Conservation (phyloP, 1,284 basidiomycete genomes). For the Fomitopsis pinicola region DNA sequence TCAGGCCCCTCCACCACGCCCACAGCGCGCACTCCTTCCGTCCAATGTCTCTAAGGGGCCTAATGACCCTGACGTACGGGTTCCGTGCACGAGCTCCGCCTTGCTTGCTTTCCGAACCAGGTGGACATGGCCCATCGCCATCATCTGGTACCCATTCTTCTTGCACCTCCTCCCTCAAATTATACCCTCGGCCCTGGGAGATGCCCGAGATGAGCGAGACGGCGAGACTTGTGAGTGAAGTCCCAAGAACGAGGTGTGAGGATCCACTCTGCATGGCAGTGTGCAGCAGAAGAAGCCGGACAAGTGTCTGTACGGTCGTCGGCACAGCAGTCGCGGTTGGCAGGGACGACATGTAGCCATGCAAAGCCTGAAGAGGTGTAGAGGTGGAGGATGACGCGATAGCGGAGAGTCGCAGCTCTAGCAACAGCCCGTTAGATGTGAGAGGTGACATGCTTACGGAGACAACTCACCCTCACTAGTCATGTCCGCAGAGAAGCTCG, state of each 20-base stretch:
- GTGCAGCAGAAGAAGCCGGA: constrained; percentile 66
- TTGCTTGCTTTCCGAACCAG: background rate
- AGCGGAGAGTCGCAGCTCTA: constrained; percentile 5
- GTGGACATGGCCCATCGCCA: background rate
- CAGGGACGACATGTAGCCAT: constrained; percentile 60
- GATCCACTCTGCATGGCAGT: constrained; percentile 55
- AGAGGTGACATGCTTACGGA: background rate
- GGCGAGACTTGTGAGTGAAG: constrained; percentile 77
- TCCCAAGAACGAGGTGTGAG: constrained; percentile 79
- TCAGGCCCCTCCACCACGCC: constrained; percentile 64
- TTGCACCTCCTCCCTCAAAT: constrained; percentile 66
- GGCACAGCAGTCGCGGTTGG: constrained; percentile 76
- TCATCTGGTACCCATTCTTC: constrained; percentile 53
- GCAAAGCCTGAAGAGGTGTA: constrained; percentile 48
- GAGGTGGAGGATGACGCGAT: constrained; percentile 1
- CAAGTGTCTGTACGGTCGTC: constrained; percentile 58
- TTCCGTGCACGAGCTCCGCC: constrained; percentile 5
- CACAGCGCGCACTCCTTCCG: constrained; percentile 82
- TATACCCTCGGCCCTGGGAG: constrained; percentile 77
- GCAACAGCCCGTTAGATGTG: background rate
- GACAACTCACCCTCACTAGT: constrained; percentile 46
- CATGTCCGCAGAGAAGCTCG: constrained; percentile 40
- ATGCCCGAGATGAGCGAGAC: constrained; percentile 74
- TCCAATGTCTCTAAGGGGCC: constrained; percentile 73
- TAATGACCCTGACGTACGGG: constrained; percentile 48